These are phyloP conservation scores for Macaranga tanarius DNA, from an alignment of 441 rosid genomes.

Conservation along the genomic window DNA sequence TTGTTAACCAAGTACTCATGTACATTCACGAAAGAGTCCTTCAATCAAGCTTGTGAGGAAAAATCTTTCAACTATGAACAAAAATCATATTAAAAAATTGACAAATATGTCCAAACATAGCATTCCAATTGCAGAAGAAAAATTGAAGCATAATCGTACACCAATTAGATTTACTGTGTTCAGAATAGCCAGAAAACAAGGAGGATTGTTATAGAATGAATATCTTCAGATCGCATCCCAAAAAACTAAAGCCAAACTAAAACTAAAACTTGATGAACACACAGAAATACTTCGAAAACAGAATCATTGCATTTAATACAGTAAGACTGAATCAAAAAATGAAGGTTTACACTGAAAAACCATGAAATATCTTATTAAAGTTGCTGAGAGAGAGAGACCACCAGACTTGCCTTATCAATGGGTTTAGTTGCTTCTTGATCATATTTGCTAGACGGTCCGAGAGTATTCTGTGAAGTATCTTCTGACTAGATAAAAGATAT, in stretches of 20 bases:
- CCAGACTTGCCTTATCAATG: conserved; percentile 56
- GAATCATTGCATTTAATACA: neutral
- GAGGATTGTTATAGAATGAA: neutral
- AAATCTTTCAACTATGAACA: neutral
- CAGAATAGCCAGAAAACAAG: neutral
- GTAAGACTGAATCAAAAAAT: neutral
- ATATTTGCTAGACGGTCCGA: conserved; percentile 54
- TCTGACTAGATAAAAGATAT: conserved; percentile 60
- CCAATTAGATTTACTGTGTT: neutral
- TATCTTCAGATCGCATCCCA: neutral
- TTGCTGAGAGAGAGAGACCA: neutral
- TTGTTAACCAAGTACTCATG: conserved; percentile 16
- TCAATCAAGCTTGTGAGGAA: neutral
- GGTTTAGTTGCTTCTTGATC: conserved; percentile 82
- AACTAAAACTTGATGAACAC: conserved; percentile 2
- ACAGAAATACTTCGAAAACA: too few species aligned
- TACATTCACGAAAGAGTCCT: conserved; percentile 14
- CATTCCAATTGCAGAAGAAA: too few species aligned
- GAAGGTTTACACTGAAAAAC: neutral
- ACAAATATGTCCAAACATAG: neutral
- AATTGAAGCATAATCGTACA: too few species aligned
- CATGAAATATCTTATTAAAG: neutral
- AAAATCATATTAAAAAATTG: neutral
- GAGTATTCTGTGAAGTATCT: conserved; percentile 68
- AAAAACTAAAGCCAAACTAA: conserved; percentile 1